Conservation (phyloP, 2,329 filamentous ascomycete genomes). For the Boeremia exigua region DNA sequence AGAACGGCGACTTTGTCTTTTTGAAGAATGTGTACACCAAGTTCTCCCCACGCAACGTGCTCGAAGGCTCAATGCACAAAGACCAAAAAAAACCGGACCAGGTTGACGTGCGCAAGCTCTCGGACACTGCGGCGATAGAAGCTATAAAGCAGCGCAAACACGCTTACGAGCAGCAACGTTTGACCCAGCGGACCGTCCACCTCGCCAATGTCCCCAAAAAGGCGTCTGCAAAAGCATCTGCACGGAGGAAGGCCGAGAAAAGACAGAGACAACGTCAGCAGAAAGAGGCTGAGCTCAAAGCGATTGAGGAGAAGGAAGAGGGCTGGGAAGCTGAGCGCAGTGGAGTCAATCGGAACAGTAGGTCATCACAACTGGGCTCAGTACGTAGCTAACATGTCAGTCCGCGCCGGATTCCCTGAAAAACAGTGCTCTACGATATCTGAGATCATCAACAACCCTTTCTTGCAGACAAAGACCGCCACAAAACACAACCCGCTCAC, state of each 20-base stretch:
- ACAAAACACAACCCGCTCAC: slow-evolving; percentile 48
- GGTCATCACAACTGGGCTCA: slow-evolving; percentile 15
- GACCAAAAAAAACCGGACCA: slow-evolving; percentile 61
- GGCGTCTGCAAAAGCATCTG: slow-evolving; percentile 23
- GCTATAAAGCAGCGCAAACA: slow-evolving; percentile 62
- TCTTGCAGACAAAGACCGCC: slow-evolving; percentile 44
- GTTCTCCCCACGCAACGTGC: slow-evolving; percentile 53
- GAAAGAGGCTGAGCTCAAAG: slow-evolving; percentile 39
- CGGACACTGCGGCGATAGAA: slow-evolving; percentile 13
- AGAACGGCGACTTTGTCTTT: slow-evolving; percentile 66
- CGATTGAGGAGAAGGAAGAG: slow-evolving; percentile 32
- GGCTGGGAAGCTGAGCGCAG: slow-evolving; percentile 20
- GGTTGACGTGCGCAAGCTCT: slow-evolving; percentile 60
- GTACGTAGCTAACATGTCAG: background rate
- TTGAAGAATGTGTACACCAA: slow-evolving; percentile 78
- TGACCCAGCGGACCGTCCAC: slow-evolving; percentile 20
- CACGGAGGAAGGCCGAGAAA: slow-evolving; percentile 49
- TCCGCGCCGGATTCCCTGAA: slow-evolving; percentile 38
- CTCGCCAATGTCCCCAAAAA: slow-evolving; percentile 28
- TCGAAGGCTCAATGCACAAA: slow-evolving; percentile 76
- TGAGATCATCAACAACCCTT: slow-evolving; percentile 57
- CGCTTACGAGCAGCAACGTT: slow-evolving; percentile 60
- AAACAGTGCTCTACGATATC: slow-evolving; percentile 36
- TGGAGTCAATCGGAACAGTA: slow-evolving; percentile 51
- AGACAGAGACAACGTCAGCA: slow-evolving; percentile 43